Percentiles rank a stretch among this genome's conserved stretches.
These are phyloP conservation scores for Datisca glomerata DNA, from an alignment of 306 rosid species.

Conservation along the genomic window DNA sequence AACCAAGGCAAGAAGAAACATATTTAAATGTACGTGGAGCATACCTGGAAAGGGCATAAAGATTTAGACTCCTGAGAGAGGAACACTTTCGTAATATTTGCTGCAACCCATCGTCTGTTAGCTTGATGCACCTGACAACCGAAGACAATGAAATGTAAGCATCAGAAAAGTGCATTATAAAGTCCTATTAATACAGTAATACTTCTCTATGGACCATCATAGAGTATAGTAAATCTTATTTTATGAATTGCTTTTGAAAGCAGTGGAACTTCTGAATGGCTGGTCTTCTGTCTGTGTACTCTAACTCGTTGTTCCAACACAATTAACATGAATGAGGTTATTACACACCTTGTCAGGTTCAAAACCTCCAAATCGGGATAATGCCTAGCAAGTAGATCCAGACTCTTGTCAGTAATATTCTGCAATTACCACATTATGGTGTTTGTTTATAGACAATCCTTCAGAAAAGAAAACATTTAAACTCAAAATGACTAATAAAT, in stretches of 20 bases:
- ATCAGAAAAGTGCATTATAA: conserved; percentile 1
- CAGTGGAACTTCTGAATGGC: too few species aligned
- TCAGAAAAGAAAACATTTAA: conserved; percentile 2
- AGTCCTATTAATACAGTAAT: too few species aligned
- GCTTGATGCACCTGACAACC: conserved; percentile 48
- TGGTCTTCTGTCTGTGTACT: too few species aligned
- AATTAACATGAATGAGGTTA: too few species aligned
- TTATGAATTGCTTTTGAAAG: too few species aligned
- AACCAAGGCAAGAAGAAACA: conserved; percentile 6
- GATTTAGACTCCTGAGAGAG: conserved; percentile 56
- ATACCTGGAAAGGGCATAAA: conserved; percentile 78
- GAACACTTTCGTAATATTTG: conserved; percentile 37
- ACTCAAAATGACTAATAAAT: too few species aligned
- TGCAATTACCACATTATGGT: conserved; percentile 29
- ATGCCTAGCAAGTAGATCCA: conserved; percentile 45
- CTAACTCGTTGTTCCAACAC: too few species aligned
- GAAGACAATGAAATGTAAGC: conserved; percentile 16
- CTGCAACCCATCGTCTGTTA: conserved; percentile 61
- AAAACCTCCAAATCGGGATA: conserved; percentile 36
- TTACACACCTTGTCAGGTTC: neutral
- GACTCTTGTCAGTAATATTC: conserved; percentile 48
- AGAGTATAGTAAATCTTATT: too few species aligned
- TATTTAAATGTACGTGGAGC: conserved; percentile 5
- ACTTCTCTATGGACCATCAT: too few species aligned
- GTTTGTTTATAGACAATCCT: conserved; percentile 11